Evolutionary conservation across 2,329 filamentous ascomycete species (phyloP).

Genomic region (Berkeleyomyces basicola): DNA sequence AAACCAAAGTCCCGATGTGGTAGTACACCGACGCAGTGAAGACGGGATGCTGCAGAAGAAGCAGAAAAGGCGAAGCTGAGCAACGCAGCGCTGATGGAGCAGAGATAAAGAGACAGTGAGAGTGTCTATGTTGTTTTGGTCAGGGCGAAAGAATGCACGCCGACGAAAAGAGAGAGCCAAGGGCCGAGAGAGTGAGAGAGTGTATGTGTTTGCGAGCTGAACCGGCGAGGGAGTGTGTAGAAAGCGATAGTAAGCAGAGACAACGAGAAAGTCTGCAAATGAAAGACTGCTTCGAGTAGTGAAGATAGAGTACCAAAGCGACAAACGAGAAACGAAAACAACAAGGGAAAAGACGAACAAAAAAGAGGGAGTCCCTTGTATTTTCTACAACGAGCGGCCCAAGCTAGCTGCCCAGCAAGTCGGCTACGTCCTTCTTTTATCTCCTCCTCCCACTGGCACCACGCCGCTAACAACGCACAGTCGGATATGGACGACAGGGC

Average conservation of each 20-base stretch:
- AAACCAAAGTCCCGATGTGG: background rate
- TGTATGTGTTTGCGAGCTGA: no score
- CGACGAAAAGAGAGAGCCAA: no score
- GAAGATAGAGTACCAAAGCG: background rate
- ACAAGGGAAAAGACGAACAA: background rate
- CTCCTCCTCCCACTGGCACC: background rate
- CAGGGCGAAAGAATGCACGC: no score
- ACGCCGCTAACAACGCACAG: background rate
- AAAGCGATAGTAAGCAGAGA: no score
- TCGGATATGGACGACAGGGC: background rate
- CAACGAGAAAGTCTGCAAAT: no score
- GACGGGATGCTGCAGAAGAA: background rate
- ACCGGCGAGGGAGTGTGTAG: no score
- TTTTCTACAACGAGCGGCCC: background rate
- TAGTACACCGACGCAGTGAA: background rate
- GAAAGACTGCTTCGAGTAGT: no score
- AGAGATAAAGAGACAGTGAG: conserved; percentile 10
- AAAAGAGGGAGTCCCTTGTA: background rate
- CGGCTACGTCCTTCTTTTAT: background rate
- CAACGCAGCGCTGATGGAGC: conserved; percentile 7
- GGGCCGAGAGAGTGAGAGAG: no score
- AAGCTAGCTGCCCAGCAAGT: background rate
- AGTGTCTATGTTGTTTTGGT: no score
- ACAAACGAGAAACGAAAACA: conserved; percentile 11
- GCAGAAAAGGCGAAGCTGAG: conserved; percentile 14